Conservation (phyloP, 371 early-diverging fungal genomes). For the Blakeslea trispora region DNA sequence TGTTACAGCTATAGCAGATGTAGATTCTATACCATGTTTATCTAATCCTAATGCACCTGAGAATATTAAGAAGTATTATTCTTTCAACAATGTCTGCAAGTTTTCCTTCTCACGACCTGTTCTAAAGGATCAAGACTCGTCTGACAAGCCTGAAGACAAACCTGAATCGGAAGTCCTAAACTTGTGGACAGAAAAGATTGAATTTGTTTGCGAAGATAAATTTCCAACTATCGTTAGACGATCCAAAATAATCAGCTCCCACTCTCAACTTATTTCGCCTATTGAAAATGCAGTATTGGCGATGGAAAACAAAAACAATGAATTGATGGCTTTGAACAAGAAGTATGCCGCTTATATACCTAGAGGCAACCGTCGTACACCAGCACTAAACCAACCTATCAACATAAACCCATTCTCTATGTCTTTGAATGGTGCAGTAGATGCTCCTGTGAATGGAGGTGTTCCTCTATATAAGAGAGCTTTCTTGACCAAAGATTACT, state of each 20-base stretch:
- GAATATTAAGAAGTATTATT: slow-evolving; percentile 60
- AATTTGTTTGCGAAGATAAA: slow-evolving; percentile 63
- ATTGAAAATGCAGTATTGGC: slow-evolving; percentile 80
- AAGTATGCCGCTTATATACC: slow-evolving; percentile 47
- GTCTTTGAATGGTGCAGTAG: slow-evolving; percentile 82
- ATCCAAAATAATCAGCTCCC: slow-evolving; percentile 53
- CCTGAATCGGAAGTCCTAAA: slow-evolving; percentile 69
- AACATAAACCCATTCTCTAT: slow-evolving; percentile 80
- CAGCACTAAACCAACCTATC: slow-evolving; percentile 18
- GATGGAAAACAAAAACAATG: slow-evolving; percentile 70
- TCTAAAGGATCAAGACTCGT: slow-evolving; percentile 9
- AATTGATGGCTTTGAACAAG: slow-evolving; percentile 57
- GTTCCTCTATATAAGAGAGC: slow-evolving; percentile 75
- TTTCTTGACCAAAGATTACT: slow-evolving; percentile 58
- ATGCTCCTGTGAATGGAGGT: slow-evolving; percentile 89
- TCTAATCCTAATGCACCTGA: slow-evolving; percentile 47
- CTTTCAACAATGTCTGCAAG: slow-evolving; percentile 61
- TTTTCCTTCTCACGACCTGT: slow-evolving; percentile 72
- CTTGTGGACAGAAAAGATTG: slow-evolving; percentile 77
- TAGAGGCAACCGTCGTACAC: slow-evolving; percentile 10
- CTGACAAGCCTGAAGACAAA: slow-evolving; percentile 24
- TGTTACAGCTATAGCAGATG: slow-evolving; percentile 64
- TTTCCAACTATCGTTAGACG: slow-evolving; percentile 74
- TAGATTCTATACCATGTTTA: slow-evolving; percentile 24
- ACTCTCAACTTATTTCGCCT: slow-evolving; percentile 65